Base-by-base conservation (phyloP, 225 moss, liverwort and hornwort genomes). In the Marchantia paleacea region DNA sequence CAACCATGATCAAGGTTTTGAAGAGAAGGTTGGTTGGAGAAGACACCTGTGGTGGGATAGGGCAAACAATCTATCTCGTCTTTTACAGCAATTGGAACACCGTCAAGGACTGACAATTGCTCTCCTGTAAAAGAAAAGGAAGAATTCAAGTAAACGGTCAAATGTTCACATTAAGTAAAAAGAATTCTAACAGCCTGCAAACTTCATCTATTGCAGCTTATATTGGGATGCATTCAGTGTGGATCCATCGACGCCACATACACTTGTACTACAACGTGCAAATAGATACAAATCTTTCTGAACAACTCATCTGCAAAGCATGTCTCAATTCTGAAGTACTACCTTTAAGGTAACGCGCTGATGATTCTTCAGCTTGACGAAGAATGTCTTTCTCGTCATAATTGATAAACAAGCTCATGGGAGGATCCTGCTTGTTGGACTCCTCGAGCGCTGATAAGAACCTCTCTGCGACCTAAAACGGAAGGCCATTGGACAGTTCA, bases 11-110 rank as follows among this genome's bases (percentile, higher is more conserved):
- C 39, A 72, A 22, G 6, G 48, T 15, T 51, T 50, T 20, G 10
- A 12, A 47, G 10, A 22, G 72, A 28, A 55, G n/a, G 25, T 15
- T n/a, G 26, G 20, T 29, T 57, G 69, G 25, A 19, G 39, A 75
- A 16, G 49, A 97, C 94, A 97, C 96, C 96, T 53, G 96, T 92
- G 3, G 94, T 97, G 51, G 90, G 81, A 68, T 94, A 89, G 19
- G 96, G 96, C 48, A 97, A 81, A 85, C 96, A 97, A 83, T 97
- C 96, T 75, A 97, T 94, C 82, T 97, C 96, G 80, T 94, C 96
- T 83, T 94, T 97, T 28, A 97, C 94, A 31, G 92, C 96, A 80
- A 97, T 84, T 49, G 96, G 96, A 39, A 97, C 92, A 57, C 96
- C 96, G 83, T 97, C 96, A 75, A 97, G 78, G 48, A 92, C 87